Evolutionary conservation across 2,329 filamentous ascomycete genomes (phyloP), one percentile per base, ranked within the genome.

Genomic region (Trichophyton equinum): DNA sequence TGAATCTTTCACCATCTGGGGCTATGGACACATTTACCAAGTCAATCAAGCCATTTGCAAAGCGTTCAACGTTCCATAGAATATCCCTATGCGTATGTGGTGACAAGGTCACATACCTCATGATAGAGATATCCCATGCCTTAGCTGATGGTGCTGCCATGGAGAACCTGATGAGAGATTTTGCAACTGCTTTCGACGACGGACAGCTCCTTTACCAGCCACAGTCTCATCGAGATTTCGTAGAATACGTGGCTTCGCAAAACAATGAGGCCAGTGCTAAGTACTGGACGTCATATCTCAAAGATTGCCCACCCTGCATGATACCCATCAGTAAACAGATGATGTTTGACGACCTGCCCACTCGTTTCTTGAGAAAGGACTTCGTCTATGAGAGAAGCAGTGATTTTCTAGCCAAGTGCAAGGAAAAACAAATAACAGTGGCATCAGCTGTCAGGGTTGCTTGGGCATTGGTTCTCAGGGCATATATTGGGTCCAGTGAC

Each of bases 101-200:
- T 5, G 27, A 27, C 20, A 57, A 57, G 33, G 55, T 13, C 18
- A 25, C 20, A 4, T 57, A 40, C 15, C 33, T 57, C n/a, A 40
- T 40, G 33, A 64, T 77, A 4, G 75, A 77, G 47, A 71, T 78
- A 57, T 77, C 71, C 62, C 76, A 77, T 63, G 71, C 71, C 9
- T 72, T 77, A 57, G 72, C 69, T 60, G 76, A 78, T 64, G 76
- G 75, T 0, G 71, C 69, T 18, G 77, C 75, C 0, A 70, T 77
- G 30, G 68, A 71, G 3, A 73, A 74, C 56, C 62, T 77, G 4
- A 65, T 75, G 6, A 66, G 68, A 5, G 75, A 77, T 59, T 65
- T 76, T 1, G 67, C 65, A 2, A 63, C 65, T 3, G 73, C 71
- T 4, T 76, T 76, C 55, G 67, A 30, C 22, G 27, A 53, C 11